Percentiles rank a stretch among this genome's conserved stretches.
phyloP scores from a whole-genome alignment of 345 rosid species.

The Eucalyptus curtisii region DNA sequence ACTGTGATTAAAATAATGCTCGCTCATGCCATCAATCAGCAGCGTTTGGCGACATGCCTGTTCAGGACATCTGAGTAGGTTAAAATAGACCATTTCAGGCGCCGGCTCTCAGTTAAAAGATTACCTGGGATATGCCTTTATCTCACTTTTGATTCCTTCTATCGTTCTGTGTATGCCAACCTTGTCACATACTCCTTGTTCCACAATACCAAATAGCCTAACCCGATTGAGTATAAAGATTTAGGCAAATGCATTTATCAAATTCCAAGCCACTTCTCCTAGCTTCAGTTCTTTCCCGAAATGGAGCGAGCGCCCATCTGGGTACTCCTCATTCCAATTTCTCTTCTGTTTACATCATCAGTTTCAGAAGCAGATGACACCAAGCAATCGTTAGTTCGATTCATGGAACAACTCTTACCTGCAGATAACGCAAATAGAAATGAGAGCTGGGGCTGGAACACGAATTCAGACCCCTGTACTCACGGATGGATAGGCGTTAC shows the following conservation, averaged over 20 bases:
- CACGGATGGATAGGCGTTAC: not conserved
- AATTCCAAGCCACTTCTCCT: not conserved
- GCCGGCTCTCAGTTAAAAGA: not conserved
- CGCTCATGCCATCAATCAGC: not conserved
- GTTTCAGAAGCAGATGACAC: not conserved
- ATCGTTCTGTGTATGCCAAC: not conserved
- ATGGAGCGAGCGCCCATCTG: not conserved
- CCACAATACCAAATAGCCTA: not conserved
- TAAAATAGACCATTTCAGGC: not conserved
- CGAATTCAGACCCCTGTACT: not conserved
- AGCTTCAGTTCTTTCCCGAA: not conserved
- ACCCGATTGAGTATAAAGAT: not conserved
- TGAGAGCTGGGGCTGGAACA: conserved; percentile 4
- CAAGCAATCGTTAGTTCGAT: not conserved
- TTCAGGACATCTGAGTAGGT: not conserved
- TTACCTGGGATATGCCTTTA: not conserved
- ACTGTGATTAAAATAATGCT: not conserved
- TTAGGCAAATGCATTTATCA: not conserved
- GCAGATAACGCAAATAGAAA: not conserved
- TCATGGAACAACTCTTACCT: not conserved
- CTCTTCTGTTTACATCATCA: not conserved
- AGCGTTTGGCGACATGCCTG: not conserved
- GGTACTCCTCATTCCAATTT: not conserved
- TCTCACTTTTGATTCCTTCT: not conserved
- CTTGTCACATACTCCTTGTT: not conserved